These are phyloP conservation scores for Lagenidium sp. DNA, from an alignment of 352 stramenopile species.

Conservation along the genomic window DNA sequence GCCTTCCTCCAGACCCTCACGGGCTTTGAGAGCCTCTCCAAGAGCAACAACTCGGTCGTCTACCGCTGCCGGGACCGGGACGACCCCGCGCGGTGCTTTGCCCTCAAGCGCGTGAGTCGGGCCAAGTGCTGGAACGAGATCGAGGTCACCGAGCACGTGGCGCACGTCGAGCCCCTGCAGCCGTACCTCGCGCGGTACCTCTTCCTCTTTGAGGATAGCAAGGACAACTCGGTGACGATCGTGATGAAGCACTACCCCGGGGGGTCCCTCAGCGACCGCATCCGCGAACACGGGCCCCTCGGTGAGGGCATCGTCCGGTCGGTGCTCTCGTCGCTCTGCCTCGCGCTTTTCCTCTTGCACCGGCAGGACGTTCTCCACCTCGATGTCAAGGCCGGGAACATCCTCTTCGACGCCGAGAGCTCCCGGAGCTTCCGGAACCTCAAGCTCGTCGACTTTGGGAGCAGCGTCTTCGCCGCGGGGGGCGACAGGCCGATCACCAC, in stretches of 20 bases:
- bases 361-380: conserved; percentile 43
- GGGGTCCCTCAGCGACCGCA: conserved; percentile 40
- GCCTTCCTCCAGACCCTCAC: conserved; percentile 39
- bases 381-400: conserved; percentile 57
- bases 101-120: conserved; percentile 40
- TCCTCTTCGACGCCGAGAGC: conserved; percentile 41
- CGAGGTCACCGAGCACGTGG: conserved; percentile 30
- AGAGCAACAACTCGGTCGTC: conserved; percentile 40
- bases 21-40: conserved; percentile 32
- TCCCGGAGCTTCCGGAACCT: conserved; percentile 29
- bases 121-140: conserved; percentile 25
- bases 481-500: conserved; percentile 6
- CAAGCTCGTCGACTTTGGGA: conserved; percentile 67
- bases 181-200: conserved; percentile 41
- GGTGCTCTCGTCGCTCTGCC: conserved; percentile 35
- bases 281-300: conserved; percentile 20
- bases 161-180: conserved; percentile 20
- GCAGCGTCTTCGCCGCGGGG: conserved; percentile 16
- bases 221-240: conserved; percentile 35
- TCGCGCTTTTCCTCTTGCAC: conserved; percentile 37
- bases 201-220: conserved; percentile 48
- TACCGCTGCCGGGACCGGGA: conserved; percentile 34
- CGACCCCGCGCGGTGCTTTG: conserved; percentile 17
- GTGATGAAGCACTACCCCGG: conserved; percentile 56
- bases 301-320: conserved; percentile 21